Evolutionary conservation across 1,284 basidiomycete genomes (phyloP), one percentile per base, ranked within the genome.

Genomic region (Pascua guehoae): DNA sequence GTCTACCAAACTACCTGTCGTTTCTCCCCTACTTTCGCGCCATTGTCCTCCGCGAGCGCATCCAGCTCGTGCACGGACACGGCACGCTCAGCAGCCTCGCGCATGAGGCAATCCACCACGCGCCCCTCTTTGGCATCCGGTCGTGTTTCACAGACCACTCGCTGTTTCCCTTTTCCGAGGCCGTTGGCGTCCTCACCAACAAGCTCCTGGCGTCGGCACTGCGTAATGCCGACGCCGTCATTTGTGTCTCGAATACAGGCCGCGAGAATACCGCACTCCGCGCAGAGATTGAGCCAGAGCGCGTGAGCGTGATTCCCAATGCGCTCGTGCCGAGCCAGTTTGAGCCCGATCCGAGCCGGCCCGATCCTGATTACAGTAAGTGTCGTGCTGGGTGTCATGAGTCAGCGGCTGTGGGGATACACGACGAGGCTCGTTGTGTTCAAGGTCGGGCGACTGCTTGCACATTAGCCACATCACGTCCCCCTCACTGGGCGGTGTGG

Each of bases 141-240:
- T 91, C 91, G 0, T 88, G 96, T 10, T 97, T 98, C 73, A 98
- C 96, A 1, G 96, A 99, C 75, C 96, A 99, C 71, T 92, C 89
- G 65, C 79, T 99, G 24, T 98, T 98, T 67, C 93, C 91, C 0
- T 92, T 99, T 66, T 91, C 91, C 47, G 94, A 97, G 68, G 93
- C 93, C 15, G 92, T 92, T 0, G 93, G 92, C 66, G 94, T 98
- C 49, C 79, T 98, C 63, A 98, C 96, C 7, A 98, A 98, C 80
- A 98, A 98, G 74, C 82, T 99, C 41, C 80, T 98, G 36, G 88
- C 86, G 12, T 91, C 85, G 14, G 88, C 88, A 1, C 79, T 99
- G 66, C 85, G 87, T 61, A 94, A 95, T 72, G 88, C 94, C 0
- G 95, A 98, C 63, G 90, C 87, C 0, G 91, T 91, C 0, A 93